These are phyloP conservation scores for Neospermospora avenae DNA, from an alignment of 2,329 filamentous ascomycete species.

Conservation along the genomic window DNA sequence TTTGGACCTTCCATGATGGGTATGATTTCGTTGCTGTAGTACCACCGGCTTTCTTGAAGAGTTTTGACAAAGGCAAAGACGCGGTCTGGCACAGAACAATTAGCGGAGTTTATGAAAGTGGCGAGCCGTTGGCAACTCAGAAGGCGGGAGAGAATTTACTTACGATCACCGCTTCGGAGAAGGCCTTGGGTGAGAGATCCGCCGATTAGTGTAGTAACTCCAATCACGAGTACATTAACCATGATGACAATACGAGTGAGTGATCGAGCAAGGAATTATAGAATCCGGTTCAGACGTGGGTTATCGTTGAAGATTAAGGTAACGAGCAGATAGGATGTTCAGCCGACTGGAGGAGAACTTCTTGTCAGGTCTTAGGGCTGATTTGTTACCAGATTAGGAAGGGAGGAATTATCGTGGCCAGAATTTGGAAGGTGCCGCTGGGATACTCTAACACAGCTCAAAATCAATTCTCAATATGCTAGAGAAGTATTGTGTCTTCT, in stretches of 20 bases:
- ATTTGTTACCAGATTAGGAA: not conserved
- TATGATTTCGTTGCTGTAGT: slow-evolving; percentile 35
- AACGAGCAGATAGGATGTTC: not conserved
- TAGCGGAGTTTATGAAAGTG: not conserved
- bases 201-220: slow-evolving; percentile 53
- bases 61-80: slow-evolving; percentile 39
- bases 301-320: not conserved
- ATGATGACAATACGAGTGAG: slow-evolving; percentile 15
- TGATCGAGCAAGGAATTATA: not conserved
- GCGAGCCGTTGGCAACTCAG: not conserved
- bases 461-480: not conserved
- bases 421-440: not conserved
- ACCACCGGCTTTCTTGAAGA: slow-evolving; percentile 32
- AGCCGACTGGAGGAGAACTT: not conserved
- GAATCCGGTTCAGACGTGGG: not conserved
- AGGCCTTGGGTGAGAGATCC: slow-evolving; percentile 50
- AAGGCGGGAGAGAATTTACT: not conserved
- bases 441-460: not conserved
- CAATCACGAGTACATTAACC: slow-evolving; percentile 46
- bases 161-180: slow-evolving; percentile 30
- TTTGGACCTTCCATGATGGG: slow-evolving; percentile 32
- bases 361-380: not conserved
- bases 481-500: too few species aligned
- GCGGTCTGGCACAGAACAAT: slow-evolving; percentile 23
- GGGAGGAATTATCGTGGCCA: not conserved